Base-by-base conservation (phyloP, 768 basidiomycete species). In the Peribolospora kevripleyi region DNA sequence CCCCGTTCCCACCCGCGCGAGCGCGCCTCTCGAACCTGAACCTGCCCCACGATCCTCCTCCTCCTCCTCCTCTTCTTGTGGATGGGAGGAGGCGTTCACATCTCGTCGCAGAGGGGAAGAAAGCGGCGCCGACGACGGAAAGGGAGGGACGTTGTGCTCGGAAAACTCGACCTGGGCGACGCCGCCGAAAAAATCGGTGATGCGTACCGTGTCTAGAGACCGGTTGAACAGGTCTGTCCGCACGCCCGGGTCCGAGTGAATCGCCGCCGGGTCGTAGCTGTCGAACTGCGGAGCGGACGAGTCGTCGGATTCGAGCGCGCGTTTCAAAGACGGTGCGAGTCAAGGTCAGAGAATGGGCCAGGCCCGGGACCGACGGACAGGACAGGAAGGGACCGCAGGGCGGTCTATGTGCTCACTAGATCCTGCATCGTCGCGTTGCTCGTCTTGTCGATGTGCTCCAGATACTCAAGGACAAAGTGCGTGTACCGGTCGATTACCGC, bases 401-500 rank as follows among this genome's bases (percentile, higher is more conserved):
- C 36, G 46, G 14, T 37, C 47, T 45, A 42, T 38, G 4, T n/a
- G 71, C 81, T 48, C 56, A 88, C 87, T 51, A 93, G 72, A 62
- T 91, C 83, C 54, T 79, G 73, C 73, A 91, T 75, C 25, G 25
- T 81, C 13, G 73, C 72, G 48, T 78, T 76, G 50, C 80, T 82
- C 0, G 90, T 90, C 68, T 93, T 93, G 69, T 87, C 84, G 62
- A 91, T 80, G 13, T 76, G 75, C 66, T 97, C 93, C 74, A 98
- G 79, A 66, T 78, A 88, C 59, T 87, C 76, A 7, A 98, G 76
- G 39, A 90, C 73, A 62, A 82, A 82, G 68, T 97, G 93, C 0
- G 91, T 97, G 65, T 78, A 98, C 10, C 79, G 77, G 65, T 98
- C 93, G 58, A 95, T 93, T 51, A 98, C 88, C 0, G 87, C 80